Evolutionary conservation across 169 alveolate species (phyloP).

Genomic region (Cryptosporidium xiaoi): DNA sequence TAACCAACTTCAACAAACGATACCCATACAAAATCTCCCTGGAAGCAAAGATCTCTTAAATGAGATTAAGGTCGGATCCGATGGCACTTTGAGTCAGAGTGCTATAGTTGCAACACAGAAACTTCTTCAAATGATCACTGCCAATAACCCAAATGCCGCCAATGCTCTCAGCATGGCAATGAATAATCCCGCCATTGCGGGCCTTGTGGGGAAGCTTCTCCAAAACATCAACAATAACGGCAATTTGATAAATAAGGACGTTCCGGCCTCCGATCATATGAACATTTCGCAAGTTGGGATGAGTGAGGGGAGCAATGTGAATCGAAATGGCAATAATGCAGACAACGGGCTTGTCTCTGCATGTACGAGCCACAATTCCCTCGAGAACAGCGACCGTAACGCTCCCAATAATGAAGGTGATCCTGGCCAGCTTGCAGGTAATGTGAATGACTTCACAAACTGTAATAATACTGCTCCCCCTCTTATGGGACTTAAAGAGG

Average conservation of each 20-base stretch:
- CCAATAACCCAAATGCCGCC: conserved; percentile 70
- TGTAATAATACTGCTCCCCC: no score
- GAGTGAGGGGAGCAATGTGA: no score
- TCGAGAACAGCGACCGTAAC: no score
- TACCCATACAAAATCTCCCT: neutral
- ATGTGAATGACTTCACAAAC: no score
- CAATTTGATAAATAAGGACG: neutral
- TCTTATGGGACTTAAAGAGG: no score
- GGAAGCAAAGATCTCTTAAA: conserved; percentile 2
- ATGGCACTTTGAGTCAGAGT: conserved; percentile 43
- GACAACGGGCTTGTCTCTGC: no score
- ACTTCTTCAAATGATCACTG: conserved; percentile 68
- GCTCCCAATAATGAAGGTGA: no score
- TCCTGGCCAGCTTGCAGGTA: no score
- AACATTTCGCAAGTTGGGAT: no score
- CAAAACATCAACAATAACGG: conserved; percentile 19
- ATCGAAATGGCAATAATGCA: no score
- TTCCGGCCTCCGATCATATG: neutral
- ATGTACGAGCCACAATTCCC: no score
- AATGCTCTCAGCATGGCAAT: conserved; percentile 61
- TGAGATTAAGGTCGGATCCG: conserved; percentile 38
- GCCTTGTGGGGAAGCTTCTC: conserved; percentile 59
- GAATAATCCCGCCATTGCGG: conserved; percentile 73
- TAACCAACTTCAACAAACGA: neutral
- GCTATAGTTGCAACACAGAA: conserved; percentile 61